Percentiles rank a stretch among this genome's conserved stretches.
phyloP scores from a whole-genome alignment of 2,329 filamentous ascomycete genomes.

The Cercospora beticola region DNA sequence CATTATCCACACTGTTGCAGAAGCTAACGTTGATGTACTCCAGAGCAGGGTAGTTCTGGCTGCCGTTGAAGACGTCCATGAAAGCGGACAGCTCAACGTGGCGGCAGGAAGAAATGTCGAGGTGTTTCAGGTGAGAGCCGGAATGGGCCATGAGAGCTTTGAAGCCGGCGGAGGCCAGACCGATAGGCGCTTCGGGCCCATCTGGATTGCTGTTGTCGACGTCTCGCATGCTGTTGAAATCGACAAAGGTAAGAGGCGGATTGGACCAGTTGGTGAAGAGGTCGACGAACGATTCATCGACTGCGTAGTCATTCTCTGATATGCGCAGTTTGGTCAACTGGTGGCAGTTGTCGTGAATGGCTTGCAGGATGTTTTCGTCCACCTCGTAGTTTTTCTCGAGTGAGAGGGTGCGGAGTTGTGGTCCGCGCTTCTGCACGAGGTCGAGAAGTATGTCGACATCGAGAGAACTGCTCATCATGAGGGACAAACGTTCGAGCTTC shows the following conservation, averaged over 20 bases:
- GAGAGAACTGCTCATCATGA: conserved; percentile 63
- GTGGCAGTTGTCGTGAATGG: conserved; percentile 69
- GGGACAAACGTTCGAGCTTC: conserved; percentile 70
- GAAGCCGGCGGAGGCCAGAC: conserved; percentile 75
- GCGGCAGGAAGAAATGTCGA: conserved; percentile 82
- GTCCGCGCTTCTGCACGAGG: conserved; percentile 63
- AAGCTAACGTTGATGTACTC: conserved; percentile 64
- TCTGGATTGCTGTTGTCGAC: conserved; percentile 69
- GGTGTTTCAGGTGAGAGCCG: conserved; percentile 59
- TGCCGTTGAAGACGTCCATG: conserved; percentile 66
- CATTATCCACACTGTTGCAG: conserved; percentile 56
- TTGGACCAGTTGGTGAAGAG: conserved; percentile 80
- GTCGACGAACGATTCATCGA: conserved; percentile 68
- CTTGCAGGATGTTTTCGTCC: conserved; percentile 67
- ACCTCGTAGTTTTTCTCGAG: conserved; percentile 66
- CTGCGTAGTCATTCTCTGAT: conserved; percentile 71
- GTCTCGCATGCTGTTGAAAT: conserved; percentile 75
- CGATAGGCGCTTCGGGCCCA: conserved; percentile 62
- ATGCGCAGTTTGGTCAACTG: conserved; percentile 75
- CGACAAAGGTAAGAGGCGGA: conserved; percentile 65
- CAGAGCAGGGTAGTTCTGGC: conserved; percentile 66
- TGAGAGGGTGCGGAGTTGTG: conserved; percentile 72
- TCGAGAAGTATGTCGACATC: conserved; percentile 58
- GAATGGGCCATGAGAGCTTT: conserved; percentile 82
- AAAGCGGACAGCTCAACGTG: conserved; percentile 74